phyloP scores from a whole-genome alignment of 2,329 filamentous ascomycete genomes.

The Pseudopithomyces maydicus region DNA sequence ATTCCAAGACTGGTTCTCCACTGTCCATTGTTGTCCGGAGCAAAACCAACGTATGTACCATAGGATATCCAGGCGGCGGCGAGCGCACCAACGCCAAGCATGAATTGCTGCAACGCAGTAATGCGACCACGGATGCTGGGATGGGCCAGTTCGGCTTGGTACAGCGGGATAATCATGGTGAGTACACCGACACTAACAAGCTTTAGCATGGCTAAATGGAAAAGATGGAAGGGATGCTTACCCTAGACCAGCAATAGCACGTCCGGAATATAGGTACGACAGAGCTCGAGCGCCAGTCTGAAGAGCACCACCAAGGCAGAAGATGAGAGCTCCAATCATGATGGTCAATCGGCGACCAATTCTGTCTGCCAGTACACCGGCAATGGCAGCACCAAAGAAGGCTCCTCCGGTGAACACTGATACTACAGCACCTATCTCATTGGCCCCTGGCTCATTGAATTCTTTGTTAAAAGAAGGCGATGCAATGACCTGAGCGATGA shows the following conservation, averaged over 20 bases:
- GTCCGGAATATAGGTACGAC: constrained; percentile 70
- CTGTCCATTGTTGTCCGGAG: constrained; percentile 54
- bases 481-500: constrained; percentile 62
- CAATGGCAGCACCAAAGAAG: constrained; percentile 70
- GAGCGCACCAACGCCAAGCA: constrained; percentile 77
- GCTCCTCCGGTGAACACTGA: constrained; percentile 79
- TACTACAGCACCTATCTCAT: constrained; percentile 70
- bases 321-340: constrained; percentile 70
- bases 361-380: constrained; percentile 66
- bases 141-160: constrained; percentile 80
- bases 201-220: constrained; percentile 2
- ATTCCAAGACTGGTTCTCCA: constrained; percentile 71
- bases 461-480: constrained; percentile 48
- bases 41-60: constrained; percentile 62
- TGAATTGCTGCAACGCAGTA: constrained; percentile 79
- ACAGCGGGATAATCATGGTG: constrained; percentile 71
- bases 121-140: constrained; percentile 77
- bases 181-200: constrained; percentile 61
- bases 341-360: constrained; percentile 76
- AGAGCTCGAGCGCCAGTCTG: constrained; percentile 70
- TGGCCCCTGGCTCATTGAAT: constrained; percentile 45
- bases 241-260: constrained; percentile 71
- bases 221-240: constrained; percentile 40
- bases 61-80: constrained; percentile 76
- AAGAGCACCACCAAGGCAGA: constrained; percentile 72